These are phyloP conservation scores for Nakataea oryzae DNA, from an alignment of 2,329 filamentous ascomycete species.

Conservation along the genomic window DNA sequence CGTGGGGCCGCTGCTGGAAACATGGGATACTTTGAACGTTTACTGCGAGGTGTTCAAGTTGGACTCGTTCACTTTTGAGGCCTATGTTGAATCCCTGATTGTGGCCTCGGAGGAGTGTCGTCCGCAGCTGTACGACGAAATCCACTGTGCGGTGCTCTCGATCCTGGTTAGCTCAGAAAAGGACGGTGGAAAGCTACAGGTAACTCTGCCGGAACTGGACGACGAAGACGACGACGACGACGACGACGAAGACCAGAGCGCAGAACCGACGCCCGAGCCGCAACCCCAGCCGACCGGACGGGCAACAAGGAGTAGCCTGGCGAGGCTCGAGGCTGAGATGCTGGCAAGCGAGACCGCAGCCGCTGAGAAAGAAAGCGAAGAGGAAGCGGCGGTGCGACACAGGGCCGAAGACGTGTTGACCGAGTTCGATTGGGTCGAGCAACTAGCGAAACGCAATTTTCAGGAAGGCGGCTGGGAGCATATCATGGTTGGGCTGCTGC, in stretches of 20 bases:
- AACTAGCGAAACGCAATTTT: slow-evolving; percentile 75
- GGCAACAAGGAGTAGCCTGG: slow-evolving; percentile 76
- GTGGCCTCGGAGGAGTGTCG: slow-evolving; percentile 63
- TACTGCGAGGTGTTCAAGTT: slow-evolving; percentile 90
- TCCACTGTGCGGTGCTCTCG: slow-evolving; percentile 86
- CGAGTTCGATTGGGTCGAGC: slow-evolving; percentile 74
- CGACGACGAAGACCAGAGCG: slow-evolving; percentile 44
- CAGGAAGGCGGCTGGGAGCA: slow-evolving; percentile 82
- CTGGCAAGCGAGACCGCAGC: slow-evolving; percentile 50
- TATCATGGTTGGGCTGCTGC: slow-evolving; percentile 75
- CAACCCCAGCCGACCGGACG: slow-evolving; percentile 57
- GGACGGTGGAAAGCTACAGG: slow-evolving; percentile 69
- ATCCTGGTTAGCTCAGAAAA: slow-evolving; percentile 67
- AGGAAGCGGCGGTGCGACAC: slow-evolving; percentile 42
- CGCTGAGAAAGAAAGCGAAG: slow-evolving; percentile 36
- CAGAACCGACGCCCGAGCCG: slow-evolving; percentile 53
- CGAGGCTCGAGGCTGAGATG: slow-evolving; percentile 67
- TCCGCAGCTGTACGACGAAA: slow-evolving; percentile 79
- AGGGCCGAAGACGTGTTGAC: slow-evolving; percentile 67
- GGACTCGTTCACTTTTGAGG: slow-evolving; percentile 96
- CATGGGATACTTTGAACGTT: slow-evolving; percentile 97
- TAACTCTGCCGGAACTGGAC: slow-evolving; percentile 66
- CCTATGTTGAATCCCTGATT: slow-evolving; percentile 81
- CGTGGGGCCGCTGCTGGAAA: slow-evolving; percentile 76
- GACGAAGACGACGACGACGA: slow-evolving; percentile 56